Percentiles rank a stretch among this genome's conserved stretches.
phyloP scores from a whole-genome alignment of 495 filamentous ascomycete genomes.

The Staphylotrichum longicolle region DNA sequence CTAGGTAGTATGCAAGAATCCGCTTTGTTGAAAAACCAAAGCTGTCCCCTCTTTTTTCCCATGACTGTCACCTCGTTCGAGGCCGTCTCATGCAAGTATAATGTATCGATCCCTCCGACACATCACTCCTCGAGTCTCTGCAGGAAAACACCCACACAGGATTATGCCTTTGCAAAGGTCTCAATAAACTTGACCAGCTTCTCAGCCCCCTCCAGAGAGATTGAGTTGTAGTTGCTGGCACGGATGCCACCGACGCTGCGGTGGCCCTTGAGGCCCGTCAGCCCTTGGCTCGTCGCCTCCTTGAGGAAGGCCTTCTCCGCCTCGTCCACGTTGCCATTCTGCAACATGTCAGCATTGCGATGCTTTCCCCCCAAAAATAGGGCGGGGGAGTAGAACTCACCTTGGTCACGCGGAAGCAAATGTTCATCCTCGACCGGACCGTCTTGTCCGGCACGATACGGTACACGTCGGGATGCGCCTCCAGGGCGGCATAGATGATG shows the following conservation, averaged over 20 bases:
- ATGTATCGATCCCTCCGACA: not conserved
- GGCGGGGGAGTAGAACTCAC: slow-evolving; percentile 24
- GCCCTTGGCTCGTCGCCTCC: slow-evolving; percentile 59
- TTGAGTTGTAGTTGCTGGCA: slow-evolving; percentile 64
- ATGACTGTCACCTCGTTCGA: not conserved
- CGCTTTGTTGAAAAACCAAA: slow-evolving; percentile 12
- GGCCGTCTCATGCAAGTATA: not conserved
- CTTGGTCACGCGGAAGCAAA: slow-evolving; percentile 74
- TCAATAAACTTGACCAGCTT: slow-evolving; percentile 59
- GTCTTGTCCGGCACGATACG: slow-evolving; percentile 68
- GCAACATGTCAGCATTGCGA: not conserved
- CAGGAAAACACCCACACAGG: not conserved
- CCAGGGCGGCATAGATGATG: slow-evolving; percentile 70
- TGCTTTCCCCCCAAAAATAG: not conserved
- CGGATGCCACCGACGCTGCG: slow-evolving; percentile 73
- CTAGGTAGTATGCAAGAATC: not conserved
- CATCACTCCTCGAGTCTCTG: not conserved
- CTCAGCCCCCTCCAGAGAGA: slow-evolving; percentile 55
- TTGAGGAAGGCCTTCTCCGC: slow-evolving; percentile 75
- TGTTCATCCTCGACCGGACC: slow-evolving; percentile 83
- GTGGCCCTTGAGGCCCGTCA: slow-evolving; percentile 78
- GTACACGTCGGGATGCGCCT: slow-evolving; percentile 67
- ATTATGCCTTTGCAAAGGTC: slow-evolving; percentile 50
- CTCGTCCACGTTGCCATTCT: slow-evolving; percentile 57
- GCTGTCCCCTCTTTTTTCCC: not conserved